Evolutionary conservation across 345 rosid species (phyloP).

Genomic region (Eucalyptus grandis): DNA sequence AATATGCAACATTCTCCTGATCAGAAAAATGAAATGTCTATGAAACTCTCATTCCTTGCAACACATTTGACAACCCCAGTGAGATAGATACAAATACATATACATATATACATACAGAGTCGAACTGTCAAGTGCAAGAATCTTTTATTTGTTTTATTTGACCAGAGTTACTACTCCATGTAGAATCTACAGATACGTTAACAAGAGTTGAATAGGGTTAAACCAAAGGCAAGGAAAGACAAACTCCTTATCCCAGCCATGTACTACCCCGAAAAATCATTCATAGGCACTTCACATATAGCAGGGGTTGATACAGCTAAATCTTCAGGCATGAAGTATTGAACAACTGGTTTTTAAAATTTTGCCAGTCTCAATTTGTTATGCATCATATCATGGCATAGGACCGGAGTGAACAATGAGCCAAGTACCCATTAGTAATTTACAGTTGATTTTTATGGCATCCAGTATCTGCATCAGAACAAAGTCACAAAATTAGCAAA

Average conservation of each 20-base stretch:
- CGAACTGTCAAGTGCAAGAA: too few relatives aligned
- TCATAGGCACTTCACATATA: not conserved
- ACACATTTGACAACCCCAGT: too few relatives aligned
- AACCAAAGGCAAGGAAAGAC: not conserved
- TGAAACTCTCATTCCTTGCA: too few relatives aligned
- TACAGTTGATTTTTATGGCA: conserved; percentile 64
- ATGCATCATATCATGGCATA: not conserved
- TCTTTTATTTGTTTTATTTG: too few relatives aligned
- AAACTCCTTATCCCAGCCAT: not conserved
- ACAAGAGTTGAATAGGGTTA: not conserved
- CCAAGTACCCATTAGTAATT: conserved; percentile 24
- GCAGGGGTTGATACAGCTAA: not conserved
- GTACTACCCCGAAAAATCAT: not conserved
- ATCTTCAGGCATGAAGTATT: not conserved
- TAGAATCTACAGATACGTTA: not conserved
- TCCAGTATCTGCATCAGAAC: conserved; percentile 57
- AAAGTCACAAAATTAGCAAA: not conserved
- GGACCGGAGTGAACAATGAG: not conserved
- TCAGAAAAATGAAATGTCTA: too few relatives aligned
- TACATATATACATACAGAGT: too few relatives aligned
- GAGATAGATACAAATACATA: too few relatives aligned
- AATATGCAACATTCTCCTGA: too few relatives aligned
- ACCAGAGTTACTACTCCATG: not conserved
- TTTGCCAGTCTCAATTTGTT: not conserved
- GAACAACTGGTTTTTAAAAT: not conserved